Base-by-base conservation (phyloP, 805 yeast species). In the Debaryomyces prosopidis region DNA sequence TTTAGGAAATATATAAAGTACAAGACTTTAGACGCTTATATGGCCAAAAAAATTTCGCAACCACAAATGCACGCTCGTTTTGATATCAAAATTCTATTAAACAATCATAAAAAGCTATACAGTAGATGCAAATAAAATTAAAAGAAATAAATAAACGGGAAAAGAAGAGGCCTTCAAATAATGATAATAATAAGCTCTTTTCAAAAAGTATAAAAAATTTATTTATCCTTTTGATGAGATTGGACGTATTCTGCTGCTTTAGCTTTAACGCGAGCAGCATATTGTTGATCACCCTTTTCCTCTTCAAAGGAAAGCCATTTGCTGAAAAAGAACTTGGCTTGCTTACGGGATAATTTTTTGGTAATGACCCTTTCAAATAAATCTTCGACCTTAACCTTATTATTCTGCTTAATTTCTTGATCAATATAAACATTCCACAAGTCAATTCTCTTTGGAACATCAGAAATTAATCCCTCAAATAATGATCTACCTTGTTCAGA, bases 391-490 rank as follows among this genome's bases (percentile, higher is more conserved):
- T 81, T 84, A 53, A 71, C 70, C 66, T 83, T 84, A 42, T 82
- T 85, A 17, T 60, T 65, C 23, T 67, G 61, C 67, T 89, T 90
- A 58, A 89, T 84, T 66, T 92, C 98, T 65, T 89, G 96, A 65
- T 92, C 99, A 52, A 92, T 79, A 67, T 90, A 92, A 34, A 92
- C 96, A 59, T 87, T 91, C 98, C 98, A 92, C 50, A 92, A 67
- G 66, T 92, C 99, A 50, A 89, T 80, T 69, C 96, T 82, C 76
- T 89, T 89, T 43, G 97, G 94, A 39, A 87, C 92, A 61, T 91
- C 94, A 18, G 92, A 80, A 43, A 92, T 66, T 52, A 92, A 78
- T 47, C 97, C 98, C 71, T 92, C 98, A 59, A 92, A 89, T 54
- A 92, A 76, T 1, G 97, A 88, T 63, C 98, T 84, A 44, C 96